phyloP scores from a whole-genome alignment of 2,329 filamentous ascomycete genomes.

The Orbilia oligospora region DNA sequence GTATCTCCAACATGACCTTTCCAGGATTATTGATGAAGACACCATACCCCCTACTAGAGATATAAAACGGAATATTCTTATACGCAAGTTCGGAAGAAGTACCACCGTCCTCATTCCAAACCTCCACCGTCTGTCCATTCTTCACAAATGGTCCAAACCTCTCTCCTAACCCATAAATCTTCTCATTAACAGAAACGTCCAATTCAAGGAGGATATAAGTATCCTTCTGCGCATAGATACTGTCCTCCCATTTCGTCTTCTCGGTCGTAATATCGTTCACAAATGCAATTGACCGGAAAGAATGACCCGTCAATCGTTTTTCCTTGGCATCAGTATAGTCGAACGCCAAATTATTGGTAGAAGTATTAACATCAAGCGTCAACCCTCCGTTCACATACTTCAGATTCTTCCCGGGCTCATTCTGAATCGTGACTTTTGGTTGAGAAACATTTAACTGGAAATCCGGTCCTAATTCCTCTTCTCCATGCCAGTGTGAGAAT shows the following conservation, averaged over 20 bases:
- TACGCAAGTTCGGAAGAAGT: constrained; percentile 80
- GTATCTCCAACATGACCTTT: constrained; percentile 79
- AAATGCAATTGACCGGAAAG: constrained; percentile 68
- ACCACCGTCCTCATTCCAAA: constrained; percentile 77
- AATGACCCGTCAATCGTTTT: constrained; percentile 67
- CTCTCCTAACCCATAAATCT: constrained; percentile 81
- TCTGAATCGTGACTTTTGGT: constrained; percentile 64
- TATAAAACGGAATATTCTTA: constrained; percentile 80
- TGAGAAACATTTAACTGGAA: constrained; percentile 68
- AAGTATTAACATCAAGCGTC: constrained; percentile 66
- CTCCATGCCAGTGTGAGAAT: constrained; percentile 68
- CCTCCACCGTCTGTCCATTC: constrained; percentile 77
- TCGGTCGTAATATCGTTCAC: constrained; percentile 65
- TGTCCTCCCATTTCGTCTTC: constrained; percentile 65
- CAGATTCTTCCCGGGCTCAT: constrained; percentile 66
- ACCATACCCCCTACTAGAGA: constrained; percentile 81
- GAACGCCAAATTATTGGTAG: constrained; percentile 67
- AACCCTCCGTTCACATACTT: constrained; percentile 67
- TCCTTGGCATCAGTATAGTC: constrained; percentile 66
- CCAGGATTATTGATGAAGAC: constrained; percentile 81
- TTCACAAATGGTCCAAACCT: constrained; percentile 83
- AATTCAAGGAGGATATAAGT: constrained; percentile 69
- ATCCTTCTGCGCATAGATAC: constrained; percentile 66
- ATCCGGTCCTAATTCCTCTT: constrained; percentile 67
- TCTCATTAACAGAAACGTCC: constrained; percentile 72